A percentile compares a stretch with the other conserved stretches of the same genome.
These are phyloP conservation scores for Collybiopsis confluens DNA, from an alignment of 768 basidiomycete species.

Conservation along the genomic window DNA sequence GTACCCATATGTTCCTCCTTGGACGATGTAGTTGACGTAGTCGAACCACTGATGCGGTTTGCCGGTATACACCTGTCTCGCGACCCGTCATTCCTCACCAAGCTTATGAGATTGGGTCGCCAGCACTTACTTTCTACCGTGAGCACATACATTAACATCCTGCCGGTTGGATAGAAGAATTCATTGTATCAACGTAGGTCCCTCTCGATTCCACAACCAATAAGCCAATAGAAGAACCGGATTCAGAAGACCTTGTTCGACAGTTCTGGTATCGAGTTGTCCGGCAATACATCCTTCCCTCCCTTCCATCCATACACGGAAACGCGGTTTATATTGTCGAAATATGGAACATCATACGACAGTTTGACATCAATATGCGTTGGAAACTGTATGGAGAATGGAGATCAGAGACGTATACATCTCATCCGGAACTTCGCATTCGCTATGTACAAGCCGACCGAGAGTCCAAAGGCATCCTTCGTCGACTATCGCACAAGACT, in stretches of 20 bases:
- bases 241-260: conserved; percentile 57
- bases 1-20: conserved; percentile 60
- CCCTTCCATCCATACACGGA: conserved; percentile 77
- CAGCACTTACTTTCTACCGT: conserved; percentile 56
- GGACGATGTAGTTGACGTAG: conserved; percentile 24
- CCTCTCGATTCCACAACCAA: conserved; percentile 58
- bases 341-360: conserved; percentile 84
- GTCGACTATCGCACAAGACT: conserved; percentile 81
- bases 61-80: conserved; percentile 79
- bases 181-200: conserved; percentile 25
- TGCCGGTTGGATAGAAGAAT: neutral
- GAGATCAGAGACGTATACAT: conserved; percentile 68
- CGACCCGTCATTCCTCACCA: conserved; percentile 72
- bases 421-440: conserved; percentile 75
- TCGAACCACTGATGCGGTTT: conserved; percentile 73
- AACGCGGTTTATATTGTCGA: conserved; percentile 90
- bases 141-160: conserved; percentile 11
- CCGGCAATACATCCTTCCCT: conserved; percentile 79
- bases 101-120: conserved; percentile 76
- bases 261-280: conserved; percentile 82
- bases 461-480: conserved; percentile 85
- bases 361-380: conserved; percentile 73
- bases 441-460: conserved; percentile 80
- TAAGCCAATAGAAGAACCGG: conserved; percentile 48
- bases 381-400: conserved; percentile 97